Conservation (phyloP, 148 eudicot species). For the Drosera capensis region DNA sequence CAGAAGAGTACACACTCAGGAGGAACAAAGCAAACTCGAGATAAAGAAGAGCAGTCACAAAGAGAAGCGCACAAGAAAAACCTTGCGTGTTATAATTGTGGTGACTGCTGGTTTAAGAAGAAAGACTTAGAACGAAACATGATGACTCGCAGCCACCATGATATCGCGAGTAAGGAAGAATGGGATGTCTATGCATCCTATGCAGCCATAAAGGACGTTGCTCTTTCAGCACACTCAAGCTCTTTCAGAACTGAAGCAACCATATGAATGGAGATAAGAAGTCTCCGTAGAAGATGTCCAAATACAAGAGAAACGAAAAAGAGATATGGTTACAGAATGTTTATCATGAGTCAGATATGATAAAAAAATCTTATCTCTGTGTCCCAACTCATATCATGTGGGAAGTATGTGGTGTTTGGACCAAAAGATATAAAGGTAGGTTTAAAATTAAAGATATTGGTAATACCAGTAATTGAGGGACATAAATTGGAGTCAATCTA, state of each 20-base stretch:
- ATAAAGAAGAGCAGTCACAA: neutral
- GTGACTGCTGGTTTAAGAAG: neutral
- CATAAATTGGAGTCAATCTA: neutral
- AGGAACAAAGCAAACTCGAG: no score
- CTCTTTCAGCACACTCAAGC: neutral
- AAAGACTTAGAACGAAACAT: neutral
- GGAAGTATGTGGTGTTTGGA: slow-evolving; percentile 2
- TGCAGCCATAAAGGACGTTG: neutral
- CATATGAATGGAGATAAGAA: neutral
- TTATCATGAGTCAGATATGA: slow-evolving; percentile 5
- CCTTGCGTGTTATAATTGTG: neutral
- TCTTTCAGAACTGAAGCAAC: neutral
- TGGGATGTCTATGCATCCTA: neutral
- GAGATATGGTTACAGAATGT: slow-evolving; percentile 6
- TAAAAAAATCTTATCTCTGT: slow-evolving; percentile 4
- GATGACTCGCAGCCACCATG: neutral
- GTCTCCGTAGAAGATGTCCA: neutral
- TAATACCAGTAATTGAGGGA: slow-evolving; percentile 1
- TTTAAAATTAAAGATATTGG: neutral
- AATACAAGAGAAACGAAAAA: neutral
- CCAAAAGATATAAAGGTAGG: slow-evolving; percentile 1
- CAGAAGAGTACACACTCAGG: neutral
- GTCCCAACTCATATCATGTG: slow-evolving; percentile 1
- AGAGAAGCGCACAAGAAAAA: neutral
- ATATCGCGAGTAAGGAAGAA: neutral